Evolutionary conservation across 2,329 filamentous ascomycete genomes (phyloP).

Genomic region (Talaromyces sp.): DNA sequence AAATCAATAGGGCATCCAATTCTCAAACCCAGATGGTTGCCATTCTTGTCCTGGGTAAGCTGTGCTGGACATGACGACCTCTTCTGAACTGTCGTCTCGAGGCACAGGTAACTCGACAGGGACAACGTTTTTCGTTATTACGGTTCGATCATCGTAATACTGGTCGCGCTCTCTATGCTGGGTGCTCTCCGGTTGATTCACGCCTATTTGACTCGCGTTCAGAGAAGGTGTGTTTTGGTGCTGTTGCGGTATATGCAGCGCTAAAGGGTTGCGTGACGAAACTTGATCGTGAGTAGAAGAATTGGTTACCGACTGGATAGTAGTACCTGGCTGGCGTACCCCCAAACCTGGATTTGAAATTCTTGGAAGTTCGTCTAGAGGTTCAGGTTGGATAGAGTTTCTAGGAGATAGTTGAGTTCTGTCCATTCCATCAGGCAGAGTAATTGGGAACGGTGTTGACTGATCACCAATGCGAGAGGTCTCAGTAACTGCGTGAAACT

Average conservation of each 20-base stretch:
- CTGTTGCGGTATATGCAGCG: not conserved
- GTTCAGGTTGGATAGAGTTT: constrained; percentile 8
- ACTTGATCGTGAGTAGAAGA: not conserved
- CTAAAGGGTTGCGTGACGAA: not conserved
- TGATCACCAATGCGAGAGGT: constrained; percentile 31
- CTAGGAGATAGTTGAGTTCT: constrained; percentile 14
- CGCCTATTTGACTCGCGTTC: not conserved
- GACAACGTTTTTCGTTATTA: constrained; percentile 19
- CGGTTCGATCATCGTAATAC: constrained; percentile 17
- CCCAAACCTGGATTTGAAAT: not conserved
- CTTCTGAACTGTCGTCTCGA: constrained; percentile 38
- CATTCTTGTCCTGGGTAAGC: constrained; percentile 47
- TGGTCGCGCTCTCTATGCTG: not conserved
- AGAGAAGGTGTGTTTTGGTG: not conserved
- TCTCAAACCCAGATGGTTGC: constrained; percentile 26
- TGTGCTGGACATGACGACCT: constrained; percentile 46
- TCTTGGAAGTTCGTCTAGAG: constrained; percentile 15
- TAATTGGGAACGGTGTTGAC: constrained; percentile 33
- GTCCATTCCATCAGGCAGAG: constrained; percentile 23
- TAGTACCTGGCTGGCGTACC: not conserved
- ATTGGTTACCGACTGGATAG: not conserved
- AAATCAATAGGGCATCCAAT: constrained; percentile 14
- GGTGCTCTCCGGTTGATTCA: no score
- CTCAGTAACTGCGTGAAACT: constrained; percentile 28
- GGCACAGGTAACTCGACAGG: constrained; percentile 32